Conservation (phyloP, 2,329 filamentous ascomycete genomes). For the Aplosporella prunicola region DNA sequence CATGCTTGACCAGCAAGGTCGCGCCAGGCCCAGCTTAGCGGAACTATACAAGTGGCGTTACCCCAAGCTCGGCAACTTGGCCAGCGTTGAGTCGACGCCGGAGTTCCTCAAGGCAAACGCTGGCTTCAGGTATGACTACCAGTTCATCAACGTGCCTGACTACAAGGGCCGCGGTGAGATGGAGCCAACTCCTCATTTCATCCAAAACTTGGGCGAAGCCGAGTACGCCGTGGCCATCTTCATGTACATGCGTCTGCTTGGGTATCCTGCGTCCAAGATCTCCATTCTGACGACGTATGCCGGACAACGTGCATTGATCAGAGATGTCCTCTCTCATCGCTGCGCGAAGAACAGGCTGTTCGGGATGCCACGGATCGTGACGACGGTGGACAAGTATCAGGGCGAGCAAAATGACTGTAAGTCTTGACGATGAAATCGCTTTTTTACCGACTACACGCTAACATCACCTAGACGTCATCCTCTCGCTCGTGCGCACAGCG, state of each 20-base stretch:
- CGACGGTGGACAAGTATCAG: slow-evolving; percentile 97
- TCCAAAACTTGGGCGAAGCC: slow-evolving; percentile 92
- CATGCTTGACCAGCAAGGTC: slow-evolving; percentile 85
- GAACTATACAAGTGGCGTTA: slow-evolving; percentile 93
- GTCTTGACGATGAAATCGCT: slow-evolving; percentile 31
- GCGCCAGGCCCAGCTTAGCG: slow-evolving; percentile 78
- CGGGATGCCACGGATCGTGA: slow-evolving; percentile 78
- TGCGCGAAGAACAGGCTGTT: slow-evolving; percentile 79
- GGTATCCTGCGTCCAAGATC: slow-evolving; percentile 77
- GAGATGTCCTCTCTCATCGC: slow-evolving; percentile 73
- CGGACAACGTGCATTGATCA: slow-evolving; percentile 79
- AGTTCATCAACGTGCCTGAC: slow-evolving; percentile 91
- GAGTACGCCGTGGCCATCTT: slow-evolving; percentile 94
- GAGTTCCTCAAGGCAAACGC: slow-evolving; percentile 80
- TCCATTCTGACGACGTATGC: slow-evolving; percentile 90
- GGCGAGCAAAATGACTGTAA: slow-evolving; percentile 98
- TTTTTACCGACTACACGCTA: not conserved
- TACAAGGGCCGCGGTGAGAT: slow-evolving; percentile 85
- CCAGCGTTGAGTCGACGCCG: slow-evolving; percentile 55
- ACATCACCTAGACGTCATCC: slow-evolving; percentile 64
- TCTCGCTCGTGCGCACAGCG: slow-evolving; percentile 83
- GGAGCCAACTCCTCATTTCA: slow-evolving; percentile 86
- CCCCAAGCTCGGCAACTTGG: slow-evolving; percentile 65
- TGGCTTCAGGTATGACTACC: slow-evolving; percentile 87
- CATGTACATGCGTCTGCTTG: slow-evolving; percentile 94